Evolutionary conservation across 768 basidiomycete species (phyloP).

Genomic region (Rickenella mellea): DNA sequence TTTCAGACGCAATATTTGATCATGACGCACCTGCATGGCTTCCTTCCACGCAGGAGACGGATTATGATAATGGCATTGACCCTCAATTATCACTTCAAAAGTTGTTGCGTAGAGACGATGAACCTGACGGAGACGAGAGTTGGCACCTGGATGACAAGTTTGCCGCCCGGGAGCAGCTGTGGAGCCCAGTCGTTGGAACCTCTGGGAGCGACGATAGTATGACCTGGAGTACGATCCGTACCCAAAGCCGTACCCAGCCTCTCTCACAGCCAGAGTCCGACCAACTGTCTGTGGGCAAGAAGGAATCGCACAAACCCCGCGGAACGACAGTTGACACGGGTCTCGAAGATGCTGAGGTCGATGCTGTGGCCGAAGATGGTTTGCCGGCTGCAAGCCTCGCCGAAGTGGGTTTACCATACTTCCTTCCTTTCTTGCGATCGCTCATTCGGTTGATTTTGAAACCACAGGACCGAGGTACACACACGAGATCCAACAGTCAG

Average conservation of each 20-base stretch:
- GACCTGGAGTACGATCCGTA: constrained; percentile 67
- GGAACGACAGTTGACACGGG: constrained; percentile 5
- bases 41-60: constrained; percentile 51
- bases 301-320: constrained; percentile 6
- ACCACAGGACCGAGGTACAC: background rate
- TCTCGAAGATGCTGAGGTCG: constrained; percentile 9
- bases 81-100: background rate
- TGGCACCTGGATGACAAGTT: constrained; percentile 69
- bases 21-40: constrained; percentile 43
- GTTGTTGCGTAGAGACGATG: constrained; percentile 16
- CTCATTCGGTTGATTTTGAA: background rate
- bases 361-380: constrained; percentile 5
- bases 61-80: constrained; percentile 20
- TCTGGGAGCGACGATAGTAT: constrained; percentile 54
- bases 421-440: background rate
- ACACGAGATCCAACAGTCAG: background rate
- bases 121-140: constrained; percentile 56
- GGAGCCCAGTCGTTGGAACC: constrained; percentile 49
- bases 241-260: constrained; percentile 27
- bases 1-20: constrained; percentile 44
- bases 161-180: constrained; percentile 39
- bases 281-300: background rate
- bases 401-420: background rate
- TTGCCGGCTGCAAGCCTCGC: background rate
- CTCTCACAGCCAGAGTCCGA: constrained; percentile 22